phyloP scores from a whole-genome alignment of 306 rosid species.

The Gillenia trifoliata region DNA sequence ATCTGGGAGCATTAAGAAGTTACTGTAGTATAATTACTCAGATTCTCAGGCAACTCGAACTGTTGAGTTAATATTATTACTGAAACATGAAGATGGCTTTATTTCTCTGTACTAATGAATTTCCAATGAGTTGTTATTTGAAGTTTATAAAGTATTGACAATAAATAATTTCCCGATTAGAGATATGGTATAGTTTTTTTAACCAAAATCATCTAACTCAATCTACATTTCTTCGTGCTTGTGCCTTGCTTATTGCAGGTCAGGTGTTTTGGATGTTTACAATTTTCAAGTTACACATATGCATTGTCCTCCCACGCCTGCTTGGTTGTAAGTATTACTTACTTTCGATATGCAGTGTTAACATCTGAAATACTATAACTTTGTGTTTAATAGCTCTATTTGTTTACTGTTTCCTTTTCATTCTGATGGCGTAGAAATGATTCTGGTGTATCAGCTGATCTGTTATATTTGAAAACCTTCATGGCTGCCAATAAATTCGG shows the following conservation, averaged over 20 bases:
- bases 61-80: no score
- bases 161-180: neutral
- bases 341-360: neutral
- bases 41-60: no score
- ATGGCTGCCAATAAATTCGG: conserved; percentile 73
- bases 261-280: conserved; percentile 67
- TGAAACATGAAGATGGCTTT: neutral
- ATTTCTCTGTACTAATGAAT: neutral
- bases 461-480: conserved; percentile 55
- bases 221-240: neutral
- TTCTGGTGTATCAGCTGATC: conserved; percentile 33
- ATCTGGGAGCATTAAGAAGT: no score
- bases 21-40: no score
- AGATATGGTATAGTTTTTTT: neutral
- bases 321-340: conserved; percentile 71
- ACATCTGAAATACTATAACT: conserved; percentile 1
- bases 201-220: no score
- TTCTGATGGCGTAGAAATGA: conserved; percentile 54
- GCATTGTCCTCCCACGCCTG: conserved; percentile 96
- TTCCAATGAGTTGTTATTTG: neutral
- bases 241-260: conserved; percentile 44
- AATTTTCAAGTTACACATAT: conserved; percentile 65
- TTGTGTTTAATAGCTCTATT: conserved; percentile 20
- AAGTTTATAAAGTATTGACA: neutral
- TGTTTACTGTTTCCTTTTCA: conserved; percentile 12